Evolutionary conservation across 345 rosid genomes (phyloP), one percentile per base, ranked within the genome.

Genomic region (Pistacia atlantica): DNA sequence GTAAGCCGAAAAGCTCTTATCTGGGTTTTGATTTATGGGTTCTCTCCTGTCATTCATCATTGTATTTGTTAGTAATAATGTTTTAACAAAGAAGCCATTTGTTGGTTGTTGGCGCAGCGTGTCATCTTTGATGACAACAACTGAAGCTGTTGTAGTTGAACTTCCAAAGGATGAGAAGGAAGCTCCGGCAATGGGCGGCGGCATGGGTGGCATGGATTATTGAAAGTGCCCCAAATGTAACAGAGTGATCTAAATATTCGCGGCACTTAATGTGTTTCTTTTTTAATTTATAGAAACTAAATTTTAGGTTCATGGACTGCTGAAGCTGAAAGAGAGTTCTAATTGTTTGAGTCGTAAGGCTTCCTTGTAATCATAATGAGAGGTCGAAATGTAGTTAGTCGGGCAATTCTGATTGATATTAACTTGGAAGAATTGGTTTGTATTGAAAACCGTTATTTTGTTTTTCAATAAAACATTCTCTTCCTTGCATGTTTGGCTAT

Each of bases 201-300:
- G 95, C 42, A 95, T 95, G 98, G 90, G 90, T 0, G 98, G 93
- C 82, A 93, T 93, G 97, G 98, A 87, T 73, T 95, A 90, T 80
- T 93, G 84, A 87, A 77, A 28, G 37, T 37, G 55, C 62, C 25
- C 58, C 46, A 31, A 42, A 54, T 48, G 38, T 20, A 31, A 13
- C 59, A 17, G 45, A 20, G 25, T 9, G 56, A n/a, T 54, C 13
- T 1, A n/a, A 42, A 56, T 18, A 28, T 56, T 8, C 8, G 2
- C 1, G 51, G 46, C 3, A 33, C 11, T n/a, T 46, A 8, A 16
- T 45, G 3, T 31, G 2, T 35, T 16, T 13, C 2, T 7, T 18
- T 38, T 20, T 9, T 42, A 65, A 69, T 55, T 54, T 54, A 71
- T 25, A 14, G 1, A 73, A 48, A 45, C 67, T 42, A 52, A 54